phyloP scores from a whole-genome alignment of 257 asterid genomes.

The Nicotiana noctiflora region DNA sequence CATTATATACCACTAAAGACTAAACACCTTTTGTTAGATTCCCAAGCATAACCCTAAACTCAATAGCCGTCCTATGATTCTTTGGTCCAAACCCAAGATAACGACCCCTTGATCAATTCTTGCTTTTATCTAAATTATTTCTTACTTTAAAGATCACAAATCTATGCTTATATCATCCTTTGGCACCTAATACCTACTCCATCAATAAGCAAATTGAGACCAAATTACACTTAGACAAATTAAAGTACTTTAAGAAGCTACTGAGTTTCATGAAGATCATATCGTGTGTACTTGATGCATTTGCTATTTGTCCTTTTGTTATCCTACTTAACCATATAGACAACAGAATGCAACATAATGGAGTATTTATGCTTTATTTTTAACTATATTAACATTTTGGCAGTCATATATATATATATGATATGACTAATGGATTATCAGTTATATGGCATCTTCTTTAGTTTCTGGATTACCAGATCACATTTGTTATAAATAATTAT shows the following conservation, averaged over 20 bases:
- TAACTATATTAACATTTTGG: constrained; percentile 2
- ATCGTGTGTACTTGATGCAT: background rate
- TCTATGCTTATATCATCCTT: constrained; percentile 28
- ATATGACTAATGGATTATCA: background rate
- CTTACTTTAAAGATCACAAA: background rate
- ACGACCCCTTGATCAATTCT: constrained; percentile 22
- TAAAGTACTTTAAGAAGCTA: background rate
- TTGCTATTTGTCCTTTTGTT: constrained; percentile 13
- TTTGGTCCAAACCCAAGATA: constrained; percentile 52
- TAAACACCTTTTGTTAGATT: constrained; percentile 42
- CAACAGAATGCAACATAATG: background rate
- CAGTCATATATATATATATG: background rate
- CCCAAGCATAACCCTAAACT: constrained; percentile 47
- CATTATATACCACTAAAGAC: constrained; percentile 28
- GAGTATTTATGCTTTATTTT: background rate
- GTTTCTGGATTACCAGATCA: background rate
- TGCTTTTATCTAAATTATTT: background rate
- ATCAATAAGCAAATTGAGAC: constrained; percentile 5
- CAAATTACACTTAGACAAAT: background rate
- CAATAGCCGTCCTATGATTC: constrained; percentile 72
- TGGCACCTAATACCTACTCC: constrained; percentile 59
- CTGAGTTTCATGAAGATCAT: constrained; percentile 8
- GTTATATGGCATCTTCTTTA: background rate
- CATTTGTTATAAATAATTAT: background rate
- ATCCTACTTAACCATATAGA: constrained; percentile 14